Conservation (phyloP, 2,329 filamentous ascomycete genomes). For the Thermothelomyces thermophilus region DNA sequence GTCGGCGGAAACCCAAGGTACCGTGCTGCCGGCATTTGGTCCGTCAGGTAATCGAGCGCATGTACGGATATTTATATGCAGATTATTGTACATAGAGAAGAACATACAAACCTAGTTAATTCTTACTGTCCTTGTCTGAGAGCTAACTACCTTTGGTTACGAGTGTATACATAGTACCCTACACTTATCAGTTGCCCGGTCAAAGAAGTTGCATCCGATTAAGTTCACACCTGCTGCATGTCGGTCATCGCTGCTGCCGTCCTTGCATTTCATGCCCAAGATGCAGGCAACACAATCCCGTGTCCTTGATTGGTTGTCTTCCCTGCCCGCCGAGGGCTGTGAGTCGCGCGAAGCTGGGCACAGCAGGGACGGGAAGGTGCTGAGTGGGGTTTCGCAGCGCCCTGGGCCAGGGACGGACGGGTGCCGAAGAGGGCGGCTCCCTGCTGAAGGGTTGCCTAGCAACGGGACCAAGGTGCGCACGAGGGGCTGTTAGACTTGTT, state of each 20-base stretch:
- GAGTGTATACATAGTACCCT: no score
- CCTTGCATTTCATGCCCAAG: slow-evolving; percentile 1
- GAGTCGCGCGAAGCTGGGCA: slow-evolving; percentile 8
- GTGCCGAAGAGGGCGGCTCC: slow-evolving; percentile 1
- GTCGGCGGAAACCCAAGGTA: no score
- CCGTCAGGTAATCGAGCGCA: no score
- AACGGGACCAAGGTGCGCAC: slow-evolving; percentile 10
- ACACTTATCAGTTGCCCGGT: slow-evolving; percentile 4
- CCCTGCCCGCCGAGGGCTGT: not conserved
- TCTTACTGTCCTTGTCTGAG: no score
- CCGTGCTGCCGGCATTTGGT: no score
- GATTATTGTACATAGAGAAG: no score
- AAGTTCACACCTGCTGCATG: slow-evolving; percentile 4
- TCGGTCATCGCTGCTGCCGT: not conserved
- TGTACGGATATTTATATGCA: no score
- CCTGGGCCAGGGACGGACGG: not conserved
- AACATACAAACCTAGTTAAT: no score
- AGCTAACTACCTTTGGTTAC: no score
- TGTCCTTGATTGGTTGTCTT: slow-evolving; percentile 13
- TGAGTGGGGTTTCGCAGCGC: slow-evolving; percentile 11
- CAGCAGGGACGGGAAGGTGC: slow-evolving; percentile 2
- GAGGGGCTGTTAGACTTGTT: slow-evolving; percentile 18
- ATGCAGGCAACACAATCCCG: slow-evolving; percentile 1
- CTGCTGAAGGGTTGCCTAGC: slow-evolving; percentile 15
- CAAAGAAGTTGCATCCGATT: slow-evolving; percentile 9